These are phyloP conservation scores for Adiantum capillusveneris DNA, from an alignment of 75 land plant genomes.

Conservation along the genomic window DNA sequence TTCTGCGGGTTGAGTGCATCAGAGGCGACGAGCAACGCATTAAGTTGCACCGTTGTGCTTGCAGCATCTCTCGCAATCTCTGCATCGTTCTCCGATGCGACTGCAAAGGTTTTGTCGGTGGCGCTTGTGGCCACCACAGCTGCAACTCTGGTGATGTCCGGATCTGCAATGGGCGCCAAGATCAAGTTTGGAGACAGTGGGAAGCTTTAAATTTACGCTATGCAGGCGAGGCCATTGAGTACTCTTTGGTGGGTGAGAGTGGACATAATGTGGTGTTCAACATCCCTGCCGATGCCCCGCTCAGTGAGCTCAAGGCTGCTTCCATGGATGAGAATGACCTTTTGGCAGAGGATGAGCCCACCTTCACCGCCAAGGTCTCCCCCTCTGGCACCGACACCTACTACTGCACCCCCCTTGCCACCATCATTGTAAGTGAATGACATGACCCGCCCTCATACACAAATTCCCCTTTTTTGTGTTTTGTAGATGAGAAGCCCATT, in stretches of 20 bases:
- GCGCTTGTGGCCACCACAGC: not conserved
- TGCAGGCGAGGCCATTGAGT: conserved; percentile 7
- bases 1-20: conserved; percentile 1
- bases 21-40: not conserved
- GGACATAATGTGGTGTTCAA: conserved; percentile 5
- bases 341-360: not conserved
- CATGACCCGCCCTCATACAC: no score
- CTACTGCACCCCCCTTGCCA: conserved; percentile 2
- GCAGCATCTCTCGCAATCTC: not conserved
- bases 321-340: conserved; percentile 6
- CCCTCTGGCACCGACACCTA: conserved; percentile 2
- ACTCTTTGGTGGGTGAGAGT: conserved; percentile 1
- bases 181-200: conserved; percentile 1
- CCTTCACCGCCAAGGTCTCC: conserved; percentile 2
- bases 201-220: conserved; percentile 4
- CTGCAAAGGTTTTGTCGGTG: not conserved
- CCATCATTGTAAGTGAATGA: conserved; percentile 4
- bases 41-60: not conserved
- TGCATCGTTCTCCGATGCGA: not conserved
- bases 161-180: conserved; percentile 3
- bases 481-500: no score
- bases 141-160: not conserved
- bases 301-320: not conserved
- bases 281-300: not conserved
- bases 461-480: no score